Base-by-base conservation (phyloP, 1,284 basidiomycete species). In the Bjerkandera adusta region DNA sequence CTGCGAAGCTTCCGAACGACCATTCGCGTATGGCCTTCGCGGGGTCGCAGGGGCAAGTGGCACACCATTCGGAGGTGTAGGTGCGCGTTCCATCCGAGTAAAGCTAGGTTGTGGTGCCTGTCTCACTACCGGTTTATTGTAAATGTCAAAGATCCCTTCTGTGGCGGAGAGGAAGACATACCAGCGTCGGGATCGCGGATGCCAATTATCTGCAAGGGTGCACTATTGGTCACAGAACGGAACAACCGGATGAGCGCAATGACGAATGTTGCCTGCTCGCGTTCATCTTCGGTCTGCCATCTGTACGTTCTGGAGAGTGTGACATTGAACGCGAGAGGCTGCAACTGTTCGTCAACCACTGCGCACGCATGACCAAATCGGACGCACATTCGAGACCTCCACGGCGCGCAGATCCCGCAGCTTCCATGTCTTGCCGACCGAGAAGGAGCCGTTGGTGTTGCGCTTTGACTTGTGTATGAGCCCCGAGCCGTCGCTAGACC, bases 371-470 rank as follows among this genome's bases (percentile, higher is more conserved):
- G 20, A n/a, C n/a, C n/a, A n/a, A n/a, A n/a, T n/a, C 7, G 20
- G 11, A 38, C 39, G 37, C 33, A 39, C 27, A 39, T 76, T 77
- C 27, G 82, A 56, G 35, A 95, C 85, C 54, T 94, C 85, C 37
- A 99, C 65, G 26, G 72, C 83, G 45, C 87, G 77, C 54, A 99
- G 76, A 62, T 96, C 92, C 38, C 81, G 69, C 34, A 98, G 67
- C 53, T 77, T 81, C 97, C 97, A 99, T 7, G 95, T 94, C 73
- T 99, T 99, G 18, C 97, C 97, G 45, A 97, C 92, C 16, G 94
- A 97, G 70, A 97, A 99, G 0, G 90, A 84, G 30, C 91, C 89
- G 61, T 98, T 99, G 30, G 87, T 85, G 65, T 99, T 99, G 50
- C 92, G 70, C 68, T 98, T 98, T 5, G 94, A 93, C 68, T 99